Percentiles rank a stretch among this genome's conserved stretches.
phyloP scores from a whole-genome alignment of 257 asterid species.

The Dorcoceras hygrometricum region DNA sequence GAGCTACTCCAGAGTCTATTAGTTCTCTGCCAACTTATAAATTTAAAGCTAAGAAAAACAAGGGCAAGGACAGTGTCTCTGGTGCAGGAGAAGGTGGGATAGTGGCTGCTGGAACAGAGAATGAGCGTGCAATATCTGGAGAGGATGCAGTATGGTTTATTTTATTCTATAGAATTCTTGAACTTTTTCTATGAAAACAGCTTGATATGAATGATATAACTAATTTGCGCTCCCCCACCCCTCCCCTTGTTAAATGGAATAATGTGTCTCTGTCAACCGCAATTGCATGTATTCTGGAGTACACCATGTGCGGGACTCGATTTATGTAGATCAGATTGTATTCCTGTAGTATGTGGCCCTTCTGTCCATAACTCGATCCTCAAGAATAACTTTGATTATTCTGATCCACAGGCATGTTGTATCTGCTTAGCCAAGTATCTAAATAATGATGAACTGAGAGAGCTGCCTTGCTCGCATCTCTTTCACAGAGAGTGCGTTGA shows the following conservation, averaged over 20 bases:
- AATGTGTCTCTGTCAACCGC: not conserved
- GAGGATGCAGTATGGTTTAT: slow-evolving; percentile 79
- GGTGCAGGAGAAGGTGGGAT: slow-evolving; percentile 69
- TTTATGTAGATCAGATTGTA: too few species aligned
- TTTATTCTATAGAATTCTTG: slow-evolving; percentile 13
- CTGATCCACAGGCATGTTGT: slow-evolving; percentile 73
- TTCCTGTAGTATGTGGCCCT: not conserved
- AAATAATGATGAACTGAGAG: slow-evolving; percentile 85
- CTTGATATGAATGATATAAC: slow-evolving; percentile 8
- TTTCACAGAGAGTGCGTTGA: slow-evolving; percentile 95
- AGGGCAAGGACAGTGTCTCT: slow-evolving; percentile 40
- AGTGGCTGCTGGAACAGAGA: slow-evolving; percentile 94
- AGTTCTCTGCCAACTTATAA: slow-evolving; percentile 85
- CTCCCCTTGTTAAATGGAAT: too few species aligned
- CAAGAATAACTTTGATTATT: not conserved
- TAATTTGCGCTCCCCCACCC: not conserved
- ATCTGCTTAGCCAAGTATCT: slow-evolving; percentile 83
- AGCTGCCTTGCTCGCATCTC: slow-evolving; percentile 81
- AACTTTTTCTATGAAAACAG: not conserved
- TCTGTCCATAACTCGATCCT: not conserved
- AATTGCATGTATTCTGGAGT: not conserved
- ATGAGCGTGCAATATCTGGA: slow-evolving; percentile 81
- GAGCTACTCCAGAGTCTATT: slow-evolving; percentile 89
- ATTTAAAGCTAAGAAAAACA: slow-evolving; percentile 65
- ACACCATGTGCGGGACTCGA: not conserved